Evolutionary conservation across 2,329 filamentous ascomycete species (phyloP), one percentile per base, ranked within the genome.

Genomic region (Sclerotinia nivalis): DNA sequence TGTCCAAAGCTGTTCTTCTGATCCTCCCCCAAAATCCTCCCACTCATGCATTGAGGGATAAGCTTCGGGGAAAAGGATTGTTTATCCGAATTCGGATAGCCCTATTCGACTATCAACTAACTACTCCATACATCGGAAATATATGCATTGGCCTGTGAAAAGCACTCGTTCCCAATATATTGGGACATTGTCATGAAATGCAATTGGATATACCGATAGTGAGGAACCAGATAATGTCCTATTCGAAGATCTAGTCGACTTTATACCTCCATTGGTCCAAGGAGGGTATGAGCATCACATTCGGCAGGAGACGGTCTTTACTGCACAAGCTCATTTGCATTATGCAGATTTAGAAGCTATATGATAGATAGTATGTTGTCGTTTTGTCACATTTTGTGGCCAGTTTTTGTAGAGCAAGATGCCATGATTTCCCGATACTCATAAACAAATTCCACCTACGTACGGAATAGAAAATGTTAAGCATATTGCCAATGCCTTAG

Each of bases 71-170:
- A 52, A 62, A 28, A 49, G 61, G 61, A 65, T 52, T 28, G 47
- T 65, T 65, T 65, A 65, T 43, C 47, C 49, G 18, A 25, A 65
- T 65, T 34, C 61, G 47, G 47, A 54, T 52, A n/a, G 47, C 5
- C 15, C 34, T 34, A 43, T 9, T 15, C 40, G 15, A 18, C 40
- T 12, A 13, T 40, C 37, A 40, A 40, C 37, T 40, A 40, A 13
- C 10, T 43, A 50, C 60, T 60, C 25, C 28, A 62, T 49, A 45
- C 22, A n/a, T 31, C 20, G 43, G 43, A 31, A 37, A 50, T 18
- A 50, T n/a, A 50, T 43, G 56, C 13, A 43, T 28, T 13, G 37
- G 13, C 18, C 20, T 12, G 18, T 20, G 54, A 22, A 20, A n/a
- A 37, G 54, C 13, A 34, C 22, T 37, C 54, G 31, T 37, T 37